phyloP scores from a whole-genome alignment of 352 stramenopile species.

The Phytophthora pini region DNA sequence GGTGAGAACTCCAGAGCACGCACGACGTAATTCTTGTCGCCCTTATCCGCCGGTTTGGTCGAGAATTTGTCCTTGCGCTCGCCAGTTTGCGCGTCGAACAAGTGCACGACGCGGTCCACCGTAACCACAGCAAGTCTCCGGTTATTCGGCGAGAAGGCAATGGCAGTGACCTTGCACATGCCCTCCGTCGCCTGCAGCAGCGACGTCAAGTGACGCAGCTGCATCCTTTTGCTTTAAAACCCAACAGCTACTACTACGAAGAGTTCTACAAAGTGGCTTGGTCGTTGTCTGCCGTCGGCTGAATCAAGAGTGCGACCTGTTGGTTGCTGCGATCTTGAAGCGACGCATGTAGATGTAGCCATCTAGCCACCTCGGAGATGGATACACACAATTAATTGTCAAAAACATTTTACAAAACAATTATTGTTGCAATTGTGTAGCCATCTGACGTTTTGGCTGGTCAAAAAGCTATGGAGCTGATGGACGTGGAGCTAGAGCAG shows the following conservation, averaged over 20 bases:
- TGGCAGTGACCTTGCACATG: constrained; percentile 93
- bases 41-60: constrained; percentile 95
- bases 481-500: constrained; percentile 49
- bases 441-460: constrained; percentile 17
- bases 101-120: constrained; percentile 92
- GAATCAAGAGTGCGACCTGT: background rate
- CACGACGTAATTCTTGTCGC: constrained; percentile 95
- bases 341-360: constrained; percentile 29
- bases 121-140: constrained; percentile 92
- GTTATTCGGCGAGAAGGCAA: constrained; percentile 95
- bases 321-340: constrained; percentile 43
- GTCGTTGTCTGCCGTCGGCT: background rate
- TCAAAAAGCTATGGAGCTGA: constrained; percentile 7
- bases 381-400: too few relatives aligned
- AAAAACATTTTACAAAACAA: too few relatives aligned
- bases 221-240: constrained; percentile 62
- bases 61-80: constrained; percentile 96
- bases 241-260: background rate
- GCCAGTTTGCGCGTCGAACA: constrained; percentile 93
- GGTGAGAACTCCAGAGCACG: constrained; percentile 92
- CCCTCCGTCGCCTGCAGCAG: constrained; percentile 90
- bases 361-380: constrained; percentile 27
- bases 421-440: too few relatives aligned
- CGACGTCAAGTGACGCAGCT: constrained; percentile 93
- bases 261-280: background rate